phyloP scores from a whole-genome alignment of 169 alveolate genomes.

The Cryptosporidium parvum region DNA sequence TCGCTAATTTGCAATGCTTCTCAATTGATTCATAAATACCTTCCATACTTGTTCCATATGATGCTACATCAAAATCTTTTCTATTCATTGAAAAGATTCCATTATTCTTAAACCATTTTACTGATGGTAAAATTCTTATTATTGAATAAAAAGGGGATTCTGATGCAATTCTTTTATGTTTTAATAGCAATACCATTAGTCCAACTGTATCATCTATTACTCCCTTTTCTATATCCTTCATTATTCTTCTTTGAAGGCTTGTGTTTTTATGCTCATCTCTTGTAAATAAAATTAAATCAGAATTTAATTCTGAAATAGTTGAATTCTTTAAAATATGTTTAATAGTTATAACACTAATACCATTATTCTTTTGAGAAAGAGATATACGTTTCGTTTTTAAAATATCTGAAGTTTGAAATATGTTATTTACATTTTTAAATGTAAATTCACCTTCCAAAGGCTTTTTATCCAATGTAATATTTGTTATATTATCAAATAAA shows the following conservation, averaged over 20 bases:
- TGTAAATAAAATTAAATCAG: constrained; percentile 21
- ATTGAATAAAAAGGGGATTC: constrained; percentile 58
- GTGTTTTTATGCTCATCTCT: constrained; percentile 26
- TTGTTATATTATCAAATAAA: constrained; percentile 11
- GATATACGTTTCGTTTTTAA: constrained; percentile 9
- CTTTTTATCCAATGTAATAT: neutral
- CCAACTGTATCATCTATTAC: constrained; percentile 59
- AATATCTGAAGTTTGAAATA: constrained; percentile 18
- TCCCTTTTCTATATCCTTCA: constrained; percentile 63
- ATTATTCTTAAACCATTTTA: constrained; percentile 46
- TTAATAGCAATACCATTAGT: constrained; percentile 51
- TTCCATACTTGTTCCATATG: constrained; percentile 70
- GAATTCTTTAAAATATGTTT: neutral
- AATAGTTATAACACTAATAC: constrained; percentile 32
- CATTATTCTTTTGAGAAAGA: constrained; percentile 36
- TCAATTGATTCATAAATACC: constrained; percentile 57
- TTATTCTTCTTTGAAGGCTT: constrained; percentile 44
- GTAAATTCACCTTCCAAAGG: constrained; percentile 26
- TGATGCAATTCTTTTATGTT: constrained; percentile 25
- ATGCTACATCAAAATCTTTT: constrained; percentile 73
- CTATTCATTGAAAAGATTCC: constrained; percentile 71
- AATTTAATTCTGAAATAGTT: constrained; percentile 30
- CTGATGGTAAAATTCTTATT: constrained; percentile 49
- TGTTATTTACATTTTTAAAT: constrained; percentile 18
- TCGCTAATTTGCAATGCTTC: constrained; percentile 61